Percentiles rank a stretch among this genome's conserved stretches.
phyloP scores from a whole-genome alignment of 83 land plant genomes.

The Isoetes engelmannii region DNA sequence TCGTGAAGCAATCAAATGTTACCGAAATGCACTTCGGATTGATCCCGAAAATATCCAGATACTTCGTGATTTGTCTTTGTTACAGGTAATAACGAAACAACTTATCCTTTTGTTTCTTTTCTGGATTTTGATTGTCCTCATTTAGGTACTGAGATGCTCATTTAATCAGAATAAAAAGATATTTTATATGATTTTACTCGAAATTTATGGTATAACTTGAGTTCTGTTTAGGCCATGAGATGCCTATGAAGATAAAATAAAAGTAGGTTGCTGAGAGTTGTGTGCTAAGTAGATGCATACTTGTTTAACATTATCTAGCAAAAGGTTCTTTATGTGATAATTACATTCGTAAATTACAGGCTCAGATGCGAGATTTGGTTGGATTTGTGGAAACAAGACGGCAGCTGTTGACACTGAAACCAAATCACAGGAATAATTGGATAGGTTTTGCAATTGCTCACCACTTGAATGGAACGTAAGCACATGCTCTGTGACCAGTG shows the following conservation, averaged over 20 bases:
- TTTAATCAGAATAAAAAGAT: neutral
- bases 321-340: neutral
- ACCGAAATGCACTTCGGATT: constrained; percentile 76
- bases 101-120: neutral
- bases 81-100: constrained; percentile 47
- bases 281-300: neutral
- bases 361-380: constrained; percentile 87
- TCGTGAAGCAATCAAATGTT: constrained; percentile 94
- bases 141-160: too few species aligned
- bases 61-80: constrained; percentile 75
- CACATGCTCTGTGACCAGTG: neutral
- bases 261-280: too few species aligned
- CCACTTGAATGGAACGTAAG: constrained; percentile 73
- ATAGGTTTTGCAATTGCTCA: constrained; percentile 92
- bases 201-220: neutral
- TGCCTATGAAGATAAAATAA: too few species aligned
- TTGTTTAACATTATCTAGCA: neutral
- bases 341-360: constrained; percentile 41
- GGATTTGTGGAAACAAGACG: constrained; percentile 98
- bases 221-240: neutral
- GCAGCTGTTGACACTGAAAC: constrained; percentile 73
- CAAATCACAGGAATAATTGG: constrained; percentile 97
- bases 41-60: constrained; percentile 98
- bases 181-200: neutral
- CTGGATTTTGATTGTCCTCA: too few species aligned